Evolutionary conservation across 257 asterid genomes (phyloP), one percentile per base, ranked within the genome.

Genomic region (Capsicum chinense): DNA sequence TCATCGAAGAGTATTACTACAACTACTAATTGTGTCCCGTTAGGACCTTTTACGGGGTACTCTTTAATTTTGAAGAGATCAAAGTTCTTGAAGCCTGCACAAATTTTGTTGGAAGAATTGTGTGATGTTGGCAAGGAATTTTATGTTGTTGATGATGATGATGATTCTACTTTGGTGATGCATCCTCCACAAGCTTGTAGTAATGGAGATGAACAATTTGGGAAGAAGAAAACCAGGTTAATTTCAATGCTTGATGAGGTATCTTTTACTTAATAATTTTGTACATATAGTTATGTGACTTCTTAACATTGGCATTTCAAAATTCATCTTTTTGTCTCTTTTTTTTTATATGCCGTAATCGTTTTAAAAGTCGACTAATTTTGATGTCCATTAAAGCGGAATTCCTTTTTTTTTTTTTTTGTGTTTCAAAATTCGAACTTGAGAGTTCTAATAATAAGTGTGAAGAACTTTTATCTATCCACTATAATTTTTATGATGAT

Each of bases 221-320:
- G 90, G 66, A 87, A 94, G 93, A 94, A 95, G 90, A 96, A 94
- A 48, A 92, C 99, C 21, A 93, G 93, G 84, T 83, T 96, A 79
- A 91, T 96, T 80, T 92, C 97, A 0, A 87, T 96, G 95, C 99
- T 96, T 17, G 87, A 94, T 71, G 99, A 96, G 99, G 99, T 96
- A 91, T 33, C 66, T 79, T 82, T 62, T 26, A 26, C 33, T 26
- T 69, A 14, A 35, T 79, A 37, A 44, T 66, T 59, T 79, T 56
- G 3, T 7, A 21, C 2, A 47, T 48, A 62, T 47, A 2, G 14
- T 11, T 17, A 5, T 21, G 19, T 9, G 1, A 35, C 35, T 44
- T 69, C 7, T 81, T 47, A 11, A 7, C 37, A n/a, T 71, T n/a
- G 11, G 58, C 33, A n/a, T 50, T 44, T 26, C 56, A 50, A 21